Evolutionary conservation across 768 basidiomycete genomes (phyloP).

Genomic region (Pisolithus albus): DNA sequence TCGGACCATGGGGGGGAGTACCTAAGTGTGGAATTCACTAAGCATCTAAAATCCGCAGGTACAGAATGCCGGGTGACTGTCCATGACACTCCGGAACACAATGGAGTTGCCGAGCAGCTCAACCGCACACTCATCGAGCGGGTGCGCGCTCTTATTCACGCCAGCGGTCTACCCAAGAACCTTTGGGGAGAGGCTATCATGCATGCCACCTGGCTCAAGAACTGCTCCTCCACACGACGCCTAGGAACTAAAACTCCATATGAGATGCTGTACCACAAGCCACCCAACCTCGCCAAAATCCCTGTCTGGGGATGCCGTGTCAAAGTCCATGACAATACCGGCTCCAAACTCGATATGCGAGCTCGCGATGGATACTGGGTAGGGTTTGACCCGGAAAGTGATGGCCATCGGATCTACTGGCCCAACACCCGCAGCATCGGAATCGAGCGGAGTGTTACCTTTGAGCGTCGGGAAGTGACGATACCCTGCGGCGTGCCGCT

Average conservation of each 20-base stretch:
- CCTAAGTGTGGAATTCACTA: slow-evolving; percentile 11
- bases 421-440: neutral
- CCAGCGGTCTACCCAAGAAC: neutral
- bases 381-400: neutral
- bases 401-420: neutral
- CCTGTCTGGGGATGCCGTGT: neutral
- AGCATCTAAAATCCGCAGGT: neutral
- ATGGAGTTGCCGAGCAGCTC: slow-evolving; percentile 31
- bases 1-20: slow-evolving; percentile 27
- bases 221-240: neutral
- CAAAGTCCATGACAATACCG: neutral
- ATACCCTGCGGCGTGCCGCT: neutral
- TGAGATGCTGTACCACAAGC: neutral
- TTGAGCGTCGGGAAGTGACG: neutral
- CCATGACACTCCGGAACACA: slow-evolving; percentile 38
- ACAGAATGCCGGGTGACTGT: slow-evolving; percentile 29
- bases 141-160: neutral
- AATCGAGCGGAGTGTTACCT: slow-evolving; percentile 7
- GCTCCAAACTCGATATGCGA: neutral
- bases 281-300: neutral
- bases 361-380: neutral
- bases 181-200: neutral
- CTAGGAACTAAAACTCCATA: neutral
- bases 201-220: neutral
- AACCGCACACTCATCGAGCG: neutral